Percentiles rank a stretch among this genome's conserved stretches.
phyloP scores from a whole-genome alignment of 805 yeast genomes.

The Myxozyma lipomycoides region DNA sequence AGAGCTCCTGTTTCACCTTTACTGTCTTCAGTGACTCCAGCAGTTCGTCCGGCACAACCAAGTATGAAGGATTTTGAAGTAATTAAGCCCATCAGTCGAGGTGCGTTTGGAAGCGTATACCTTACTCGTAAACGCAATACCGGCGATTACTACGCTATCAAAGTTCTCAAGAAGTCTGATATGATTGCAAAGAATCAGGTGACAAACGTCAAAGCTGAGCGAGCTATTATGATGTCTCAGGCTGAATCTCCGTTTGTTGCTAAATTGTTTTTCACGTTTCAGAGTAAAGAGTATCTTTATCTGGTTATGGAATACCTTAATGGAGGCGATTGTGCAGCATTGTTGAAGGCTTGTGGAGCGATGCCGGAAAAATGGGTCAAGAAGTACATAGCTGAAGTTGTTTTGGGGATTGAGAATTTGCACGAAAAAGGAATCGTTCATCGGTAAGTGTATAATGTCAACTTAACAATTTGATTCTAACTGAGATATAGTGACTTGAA shows the following conservation, averaged over 20 bases:
- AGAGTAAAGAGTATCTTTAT: conserved; percentile 77
- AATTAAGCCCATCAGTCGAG: conserved; percentile 88
- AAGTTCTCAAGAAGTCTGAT: conserved; percentile 84
- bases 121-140: conserved; percentile 77
- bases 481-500: conserved; percentile 64
- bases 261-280: conserved; percentile 80
- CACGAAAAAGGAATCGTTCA: conserved; percentile 88
- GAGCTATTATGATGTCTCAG: conserved; percentile 98
- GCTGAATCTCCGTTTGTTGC: conserved; percentile 92
- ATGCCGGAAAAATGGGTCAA: conserved; percentile 79
- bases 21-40: conserved; percentile 59
- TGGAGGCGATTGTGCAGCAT: conserved; percentile 93
- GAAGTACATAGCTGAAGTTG: conserved; percentile 82
- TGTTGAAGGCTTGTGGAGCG: conserved; percentile 75
- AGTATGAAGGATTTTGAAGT: conserved; percentile 85
- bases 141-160: conserved; percentile 94
- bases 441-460: conserved; percentile 40
- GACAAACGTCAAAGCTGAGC: conserved; percentile 85
- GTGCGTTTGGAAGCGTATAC: conserved; percentile 96
- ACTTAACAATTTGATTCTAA: neutral
- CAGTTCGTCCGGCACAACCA: conserved; percentile 54
- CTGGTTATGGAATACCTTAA: conserved; percentile 94
- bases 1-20: conserved; percentile 79
- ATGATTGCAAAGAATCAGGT: conserved; percentile 98
- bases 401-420: conserved; percentile 83